Base-by-base conservation (phyloP, 768 basidiomycete genomes). In the Megacollybia marginata region DNA sequence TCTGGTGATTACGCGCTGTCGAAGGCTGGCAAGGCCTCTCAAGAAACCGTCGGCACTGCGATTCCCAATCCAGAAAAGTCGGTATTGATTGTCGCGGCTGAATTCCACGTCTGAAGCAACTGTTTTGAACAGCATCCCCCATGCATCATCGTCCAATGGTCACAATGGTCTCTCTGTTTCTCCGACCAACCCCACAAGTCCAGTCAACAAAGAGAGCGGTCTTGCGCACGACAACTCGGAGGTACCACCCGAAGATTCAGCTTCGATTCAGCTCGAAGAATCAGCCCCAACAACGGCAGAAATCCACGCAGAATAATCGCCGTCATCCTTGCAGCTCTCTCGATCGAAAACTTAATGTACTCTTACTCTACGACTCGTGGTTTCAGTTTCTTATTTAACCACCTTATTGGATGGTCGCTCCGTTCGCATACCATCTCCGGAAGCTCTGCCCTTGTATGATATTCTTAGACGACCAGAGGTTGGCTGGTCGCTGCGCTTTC, bases 21-120 rank as follows among this genome's bases (percentile, higher is more conserved):
- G 46, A 97, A 98, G 67, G 96, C 96, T 2, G 88, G 96, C 23
- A 84, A 87, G 44, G 76, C 85, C n/a, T 85, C 90, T 44, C 89
- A 91, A 65, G 88, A 77, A 55, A 76, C 82, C 2, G 92, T 97
- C 49, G 96, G 96, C 28, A 98, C 94, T 9, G 90, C 92, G 33
- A 97, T 97, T 56, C 95, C 96, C n/a, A 93, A 89, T 66, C 94
- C 96, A 28, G 91, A 97, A 69, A 91, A 90, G 93, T 95, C 62
- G 54, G 89, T 72, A 8, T 15, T 15, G 5, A 19, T 40, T 15
- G 15, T 40, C 5, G 7, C 38, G 5, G 38, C 3, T 40, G 15
- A 7, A 38, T 15, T n/a, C 44, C 28, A 19, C 9, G 46, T 9
- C 12, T 40, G 38, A 40, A 13, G 3, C 38, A 18, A 9, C 15